Evolutionary conservation across 2,329 filamentous ascomycete species (phyloP).

Genomic region (Talaromyces amestolkiae): DNA sequence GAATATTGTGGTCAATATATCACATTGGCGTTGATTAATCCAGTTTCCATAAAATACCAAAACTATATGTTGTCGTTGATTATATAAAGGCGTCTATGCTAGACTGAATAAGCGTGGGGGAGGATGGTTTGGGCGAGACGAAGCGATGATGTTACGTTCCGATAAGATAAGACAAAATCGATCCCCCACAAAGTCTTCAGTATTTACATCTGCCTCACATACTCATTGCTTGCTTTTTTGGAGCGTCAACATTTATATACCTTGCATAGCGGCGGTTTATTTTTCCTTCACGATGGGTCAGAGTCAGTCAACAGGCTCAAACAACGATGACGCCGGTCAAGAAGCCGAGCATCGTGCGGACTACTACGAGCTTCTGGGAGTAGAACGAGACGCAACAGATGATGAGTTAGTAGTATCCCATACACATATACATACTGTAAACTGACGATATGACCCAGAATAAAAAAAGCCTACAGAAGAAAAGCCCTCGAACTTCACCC

Average conservation of each 20-base stretch:
- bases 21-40: not conserved
- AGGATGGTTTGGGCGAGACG: not conserved
- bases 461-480: constrained; percentile 87
- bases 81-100: not conserved
- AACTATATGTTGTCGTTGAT: not conserved
- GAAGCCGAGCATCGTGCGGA: constrained; percentile 34
- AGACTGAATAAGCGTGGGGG: not conserved
- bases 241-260: not conserved
- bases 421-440: not conserved
- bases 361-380: constrained; percentile 73
- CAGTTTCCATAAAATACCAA: not conserved
- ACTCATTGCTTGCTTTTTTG: not conserved
- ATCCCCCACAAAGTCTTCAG: constrained; percentile 7
- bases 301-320: constrained; percentile 39
- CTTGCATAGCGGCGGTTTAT: not conserved
- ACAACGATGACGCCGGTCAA: constrained; percentile 23
- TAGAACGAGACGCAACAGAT: constrained; percentile 70
- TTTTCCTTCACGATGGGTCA: constrained; percentile 40
- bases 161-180: constrained; percentile 14
- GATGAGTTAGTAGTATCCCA: constrained; percentile 67
- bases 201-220: not conserved
- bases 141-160: constrained; percentile 3
- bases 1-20: not conserved
- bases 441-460: constrained; percentile 49
- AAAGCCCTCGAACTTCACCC: constrained; percentile 94